Evolutionary conservation across 176 grass and related monocot genomes (phyloP).

Genomic region (Bonia amplexicaulis): DNA sequence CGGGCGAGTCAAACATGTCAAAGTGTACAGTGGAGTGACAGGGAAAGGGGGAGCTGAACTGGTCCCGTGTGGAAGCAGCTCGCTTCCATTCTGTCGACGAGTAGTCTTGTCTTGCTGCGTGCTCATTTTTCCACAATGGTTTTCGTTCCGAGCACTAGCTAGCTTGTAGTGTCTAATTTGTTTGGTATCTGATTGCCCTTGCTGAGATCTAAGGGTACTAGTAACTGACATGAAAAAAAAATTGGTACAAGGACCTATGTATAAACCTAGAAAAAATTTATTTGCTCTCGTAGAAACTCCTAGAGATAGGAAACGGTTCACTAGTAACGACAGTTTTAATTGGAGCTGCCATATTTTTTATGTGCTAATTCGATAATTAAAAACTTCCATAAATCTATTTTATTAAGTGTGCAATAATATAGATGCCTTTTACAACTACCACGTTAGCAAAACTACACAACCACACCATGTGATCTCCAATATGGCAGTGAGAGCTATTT

Average conservation of each 20-base stretch:
- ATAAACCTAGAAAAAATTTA: background rate
- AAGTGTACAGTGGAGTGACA: background rate
- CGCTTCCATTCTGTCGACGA: background rate
- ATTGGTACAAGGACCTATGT: background rate
- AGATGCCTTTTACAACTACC: background rate
- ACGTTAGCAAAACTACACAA: background rate
- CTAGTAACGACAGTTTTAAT: no score
- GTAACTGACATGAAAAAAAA: background rate
- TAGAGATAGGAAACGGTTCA: background rate
- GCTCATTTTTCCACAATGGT: background rate
- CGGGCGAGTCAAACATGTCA: constrained; percentile 19
- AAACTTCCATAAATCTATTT: background rate
- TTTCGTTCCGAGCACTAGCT: background rate
- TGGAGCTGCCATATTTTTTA: background rate
- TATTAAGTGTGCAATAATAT: background rate
- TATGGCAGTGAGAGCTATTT: background rate
- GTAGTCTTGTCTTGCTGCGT: background rate
- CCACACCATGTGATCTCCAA: background rate
- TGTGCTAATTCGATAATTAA: background rate
- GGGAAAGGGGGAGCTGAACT: background rate
- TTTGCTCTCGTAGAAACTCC: background rate
- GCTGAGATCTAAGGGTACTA: background rate
- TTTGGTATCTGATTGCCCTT: background rate
- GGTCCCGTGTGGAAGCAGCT: constrained; percentile 7
- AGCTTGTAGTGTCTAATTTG: no score